Base-by-base conservation (phyloP, 306 rosid genomes). In the Mucuna pruriens region DNA sequence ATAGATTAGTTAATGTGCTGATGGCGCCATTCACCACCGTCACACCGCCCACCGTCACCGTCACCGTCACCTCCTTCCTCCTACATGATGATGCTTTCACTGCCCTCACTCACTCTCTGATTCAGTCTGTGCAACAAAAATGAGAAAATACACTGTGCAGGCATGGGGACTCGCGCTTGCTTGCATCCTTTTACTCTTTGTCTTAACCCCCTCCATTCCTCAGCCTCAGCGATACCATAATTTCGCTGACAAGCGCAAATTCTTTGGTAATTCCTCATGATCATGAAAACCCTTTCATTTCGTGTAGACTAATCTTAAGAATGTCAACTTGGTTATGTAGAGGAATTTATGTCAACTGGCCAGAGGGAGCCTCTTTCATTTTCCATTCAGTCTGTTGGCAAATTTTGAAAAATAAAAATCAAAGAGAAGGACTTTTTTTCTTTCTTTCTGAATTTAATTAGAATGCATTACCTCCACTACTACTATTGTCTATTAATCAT, bases 141-240 rank as follows among this genome's bases (percentile, higher is more conserved):
- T 94, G 98, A 42, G 44, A 79, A 90, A 72, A 71, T 81, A 74
- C 76, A 79, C 85, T 13, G 49, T 67, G 9, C 91, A 66, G 65
- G 93, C 84, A 49, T 90, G 90, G 82, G 65, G 55, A 66, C 85
- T 83, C 0, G 93, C 94, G 7, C 25, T 91, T 57, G 57, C 87
- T 42, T 77, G 73, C 89, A 84, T 90, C 80, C 65, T 89, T 9
- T 87, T 91, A 52, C 80, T 92, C 54, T 87, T 94, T 95, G 13
- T 87, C 62, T 76, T 92, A 25, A 91, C 94, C 80, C 97, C 98
- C 0, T 69, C 85, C 57, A 91, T 94, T 71, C 97, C 97, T 40
- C 97, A 94, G 88, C 87, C 90, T 74, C 90, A 94, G 78, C 88
- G 58, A 22, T 94, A 92, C 86, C 97, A 94, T 66, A 83, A 92